Evolutionary conservation across 2,329 filamentous ascomycete species (phyloP), one percentile per base, ranked within the genome.

Genomic region (Pseudogymnoascus sp.): DNA sequence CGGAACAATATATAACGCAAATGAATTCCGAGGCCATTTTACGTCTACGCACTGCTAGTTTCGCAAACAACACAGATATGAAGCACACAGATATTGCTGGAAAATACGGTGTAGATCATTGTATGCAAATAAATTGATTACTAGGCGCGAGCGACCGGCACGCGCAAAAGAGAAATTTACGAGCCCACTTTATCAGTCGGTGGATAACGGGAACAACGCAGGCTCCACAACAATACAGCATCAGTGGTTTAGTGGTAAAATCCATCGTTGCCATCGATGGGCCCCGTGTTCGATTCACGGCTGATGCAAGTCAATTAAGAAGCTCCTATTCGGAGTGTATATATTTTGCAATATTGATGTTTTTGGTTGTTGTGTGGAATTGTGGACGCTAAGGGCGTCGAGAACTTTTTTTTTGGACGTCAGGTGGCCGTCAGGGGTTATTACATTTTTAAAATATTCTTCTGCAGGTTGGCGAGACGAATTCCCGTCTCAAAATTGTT

Each of bases 231-330:
- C 42, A 52, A 31, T 31, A 52, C 13, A 52, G 42, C 42, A 52
- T 52, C 31, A 36, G 45, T 52, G 45, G 45, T 55, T 55, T 55
- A 55, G 45, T 55, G 45, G 45, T 55, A 55, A 69, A 72, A 72
- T 72, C 68, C 70, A 67, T 72, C 71, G 71, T 72, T 72, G 71
- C 71, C 71, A 72, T 72, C 71, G 71, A 72, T 68, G 70, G 68
- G 71, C 68, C 71, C 71, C 71, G 69, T 60, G 70, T 72, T 71
- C 70, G 69, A 71, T 71, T 72, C 70, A 55, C 68, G 69, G 69
- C 64, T 55, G 45, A 55, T 55, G 45, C 45, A 55, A 33, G 1
- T 31, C n/a, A 5, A 31, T 18, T 33, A 33, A 55, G 27, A 55
- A 55, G 27, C 45, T 55, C 27, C 8, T 5, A 33, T 33, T 55